Evolutionary conservation across 108 stramenopile genomes (phyloP), one percentile per base, ranked within the genome.

Genomic region (Skeletonema costatum): DNA sequence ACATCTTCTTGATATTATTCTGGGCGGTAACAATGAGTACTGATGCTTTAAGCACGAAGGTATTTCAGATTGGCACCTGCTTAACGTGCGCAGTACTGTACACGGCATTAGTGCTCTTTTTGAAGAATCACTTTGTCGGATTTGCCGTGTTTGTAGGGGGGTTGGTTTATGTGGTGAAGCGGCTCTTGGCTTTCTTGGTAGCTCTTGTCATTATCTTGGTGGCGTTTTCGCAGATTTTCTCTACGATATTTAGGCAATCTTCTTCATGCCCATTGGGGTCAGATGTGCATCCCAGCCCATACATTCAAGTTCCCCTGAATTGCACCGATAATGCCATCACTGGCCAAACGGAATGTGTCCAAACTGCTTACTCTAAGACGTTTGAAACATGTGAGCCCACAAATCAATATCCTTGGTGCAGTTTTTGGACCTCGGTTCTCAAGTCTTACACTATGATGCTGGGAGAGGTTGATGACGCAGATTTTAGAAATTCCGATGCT

Each of bases 221-320:
- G 32, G 88, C 88, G 0, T 95, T 95, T 80, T 87, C 92, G 2
- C 90, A 91, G 71, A 92, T 92, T 80, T 95, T 95, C 62, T 88
- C 68, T 60, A 86, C 90, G 32, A 50, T 92, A 31, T 92, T 83
- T 75, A 76, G 71, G 30, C 80, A 91, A 51, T 66, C 65, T 7
- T 78, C 66, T 0, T 44, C 86, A 4, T 89, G 88, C 60, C 50
- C 17, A 14, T 6, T 38, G 12, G 19, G 35, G 19, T 56, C 51
- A 53, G 53, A 25, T 2, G 21, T 10, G 14, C 5, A 17, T 21
- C 51, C 53, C 19, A 56, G 5, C 25, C 53, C 53, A 56, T 56
- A 56, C 53, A 56, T 29, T 56, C 2, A n/a, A 8, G 29, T 0
- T 3, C 21, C 53, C 2, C 0, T 56, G 25, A 56, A 56, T 56